Conservation (phyloP, 202 grass and related monocot species). For the Elaeis oleifera region DNA sequence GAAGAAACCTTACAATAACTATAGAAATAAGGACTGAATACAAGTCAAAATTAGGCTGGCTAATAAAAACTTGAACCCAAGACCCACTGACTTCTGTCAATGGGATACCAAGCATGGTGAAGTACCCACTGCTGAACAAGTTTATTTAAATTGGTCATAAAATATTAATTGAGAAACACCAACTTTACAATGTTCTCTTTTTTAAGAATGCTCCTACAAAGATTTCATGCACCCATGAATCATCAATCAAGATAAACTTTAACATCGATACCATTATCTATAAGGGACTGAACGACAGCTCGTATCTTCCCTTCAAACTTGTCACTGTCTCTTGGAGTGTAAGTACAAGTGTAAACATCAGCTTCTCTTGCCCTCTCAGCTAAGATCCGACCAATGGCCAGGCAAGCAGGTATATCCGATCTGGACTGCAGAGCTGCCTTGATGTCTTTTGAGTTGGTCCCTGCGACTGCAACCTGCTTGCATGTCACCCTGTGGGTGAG, state of each 20-base stretch:
- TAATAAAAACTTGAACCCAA: no score
- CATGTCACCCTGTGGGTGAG: slow-evolving; percentile 75
- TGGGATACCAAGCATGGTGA: no score
- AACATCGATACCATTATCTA: slow-evolving; percentile 84
- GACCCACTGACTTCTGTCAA: no score
- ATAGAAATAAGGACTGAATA: no score
- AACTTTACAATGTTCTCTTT: no score
- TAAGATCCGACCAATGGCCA: slow-evolving; percentile 63
- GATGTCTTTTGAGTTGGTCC: slow-evolving; percentile 86
- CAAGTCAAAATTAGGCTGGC: no score
- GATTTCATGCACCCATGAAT: not conserved
- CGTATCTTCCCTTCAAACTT: slow-evolving; percentile 90
- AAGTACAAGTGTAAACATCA: slow-evolving; percentile 75
- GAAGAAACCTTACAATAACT: no score
- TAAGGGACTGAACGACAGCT: slow-evolving; percentile 74
- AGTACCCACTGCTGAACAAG: no score
- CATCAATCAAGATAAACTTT: slow-evolving; percentile 84
- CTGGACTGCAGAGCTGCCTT: slow-evolving; percentile 61
- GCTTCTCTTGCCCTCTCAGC: slow-evolving; percentile 79
- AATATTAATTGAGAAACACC: no score
- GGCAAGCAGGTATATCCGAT: slow-evolving; percentile 76
- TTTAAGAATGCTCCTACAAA: no score
- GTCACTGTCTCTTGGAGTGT: slow-evolving; percentile 66
- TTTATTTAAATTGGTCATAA: no score
- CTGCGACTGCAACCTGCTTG: slow-evolving; percentile 80